Evolutionary conservation across 2,329 filamentous ascomycete species (phyloP).

Genomic region (Colletotrichum sp.): DNA sequence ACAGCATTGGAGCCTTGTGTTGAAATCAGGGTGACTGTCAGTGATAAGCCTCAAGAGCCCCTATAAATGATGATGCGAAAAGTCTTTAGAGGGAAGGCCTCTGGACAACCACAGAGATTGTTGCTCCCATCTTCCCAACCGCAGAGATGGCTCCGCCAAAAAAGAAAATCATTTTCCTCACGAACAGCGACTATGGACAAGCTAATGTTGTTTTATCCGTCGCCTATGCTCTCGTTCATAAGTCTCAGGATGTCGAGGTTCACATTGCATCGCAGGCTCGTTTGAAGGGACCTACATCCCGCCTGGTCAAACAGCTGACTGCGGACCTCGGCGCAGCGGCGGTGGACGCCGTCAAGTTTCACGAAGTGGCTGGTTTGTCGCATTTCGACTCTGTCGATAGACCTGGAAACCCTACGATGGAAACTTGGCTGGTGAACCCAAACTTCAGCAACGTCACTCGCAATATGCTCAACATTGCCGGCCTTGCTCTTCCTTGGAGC

Average conservation of each 20-base stretch:
- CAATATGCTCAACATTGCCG: not conserved
- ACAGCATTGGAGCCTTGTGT: too few relatives aligned
- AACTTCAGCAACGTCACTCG: not conserved
- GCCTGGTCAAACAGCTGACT: not conserved
- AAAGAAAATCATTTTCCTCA: slow-evolving; percentile 43
- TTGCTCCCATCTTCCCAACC: not conserved
- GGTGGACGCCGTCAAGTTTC: slow-evolving; percentile 30
- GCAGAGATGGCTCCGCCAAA: not conserved
- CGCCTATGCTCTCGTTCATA: slow-evolving; percentile 39
- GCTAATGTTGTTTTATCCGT: slow-evolving; percentile 51
- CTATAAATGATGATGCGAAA: not conserved
- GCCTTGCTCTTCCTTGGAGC: not conserved
- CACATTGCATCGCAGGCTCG: slow-evolving; percentile 44
- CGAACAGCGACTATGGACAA: slow-evolving; percentile 51
- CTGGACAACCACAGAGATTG: not conserved
- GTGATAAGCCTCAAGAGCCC: too few relatives aligned
- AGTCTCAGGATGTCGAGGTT: slow-evolving; percentile 39
- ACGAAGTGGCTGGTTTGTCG: not conserved
- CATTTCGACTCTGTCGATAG: not conserved
- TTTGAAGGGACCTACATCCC: not conserved
- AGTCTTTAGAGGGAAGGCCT: not conserved
- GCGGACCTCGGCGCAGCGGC: not conserved
- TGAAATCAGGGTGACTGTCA: too few relatives aligned
- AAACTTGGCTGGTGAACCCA: not conserved
- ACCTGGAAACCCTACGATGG: not conserved